These are phyloP conservation scores for Colletotrichum ledebouriae DNA, from an alignment of 2,329 filamentous ascomycete genomes.

Conservation along the genomic window DNA sequence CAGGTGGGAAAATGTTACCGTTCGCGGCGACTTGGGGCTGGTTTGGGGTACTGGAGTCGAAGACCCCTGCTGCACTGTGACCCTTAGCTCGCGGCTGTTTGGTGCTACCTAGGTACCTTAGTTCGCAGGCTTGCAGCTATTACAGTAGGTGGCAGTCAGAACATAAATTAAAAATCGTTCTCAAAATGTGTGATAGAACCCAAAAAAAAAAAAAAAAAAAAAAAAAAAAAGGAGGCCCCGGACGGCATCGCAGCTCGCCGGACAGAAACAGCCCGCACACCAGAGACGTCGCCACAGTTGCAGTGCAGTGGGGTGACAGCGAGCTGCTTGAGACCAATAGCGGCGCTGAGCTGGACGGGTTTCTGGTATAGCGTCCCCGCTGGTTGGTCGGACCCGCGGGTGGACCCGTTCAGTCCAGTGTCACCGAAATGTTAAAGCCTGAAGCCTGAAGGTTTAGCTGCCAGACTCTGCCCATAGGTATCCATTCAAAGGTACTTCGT, in stretches of 20 bases:
- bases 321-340: constrained; percentile 16
- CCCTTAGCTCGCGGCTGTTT: constrained; percentile 27
- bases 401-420: constrained; percentile 8
- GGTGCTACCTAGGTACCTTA: not conserved
- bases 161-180: not conserved
- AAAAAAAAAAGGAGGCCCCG: too few species aligned
- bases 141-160: constrained; percentile 7
- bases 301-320: constrained; percentile 7
- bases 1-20: constrained; percentile 39
- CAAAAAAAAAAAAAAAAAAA: too few species aligned
- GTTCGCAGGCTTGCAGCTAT: constrained; percentile 19
- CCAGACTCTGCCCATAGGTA: not conserved
- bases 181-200: not conserved
- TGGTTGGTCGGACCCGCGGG: constrained; percentile 27
- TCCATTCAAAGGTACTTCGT: too few species aligned
- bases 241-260: too few species aligned
- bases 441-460: constrained; percentile 13
- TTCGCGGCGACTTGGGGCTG: constrained; percentile 35
- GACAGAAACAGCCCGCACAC: too few species aligned
- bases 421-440: not conserved
- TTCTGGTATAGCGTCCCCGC: constrained; percentile 25
- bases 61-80: constrained; percentile 31
- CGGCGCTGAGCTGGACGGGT: not conserved
- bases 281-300: constrained; percentile 34
- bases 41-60: constrained; percentile 29